Base-by-base conservation (phyloP, 768 basidiomycete genomes). In the Tulasnella sp. region DNA sequence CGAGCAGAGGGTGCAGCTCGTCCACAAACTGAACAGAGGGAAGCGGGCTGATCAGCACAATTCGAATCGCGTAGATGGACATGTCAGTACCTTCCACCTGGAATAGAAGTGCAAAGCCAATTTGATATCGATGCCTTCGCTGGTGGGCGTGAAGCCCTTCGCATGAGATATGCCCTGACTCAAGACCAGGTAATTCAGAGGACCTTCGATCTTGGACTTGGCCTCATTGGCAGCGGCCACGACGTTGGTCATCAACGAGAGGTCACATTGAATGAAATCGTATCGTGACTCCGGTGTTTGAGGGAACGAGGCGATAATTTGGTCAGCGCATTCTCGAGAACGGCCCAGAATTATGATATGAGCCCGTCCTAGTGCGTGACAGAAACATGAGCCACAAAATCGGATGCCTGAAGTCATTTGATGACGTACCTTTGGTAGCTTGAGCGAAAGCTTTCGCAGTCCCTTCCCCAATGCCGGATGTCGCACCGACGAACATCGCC, bases 261-360 rank as follows among this genome's bases (percentile, higher is more conserved):
- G 81, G 71, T 83, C 82, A 79, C 83, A 83, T 70, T 78, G 39
- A 4, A 83, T 79, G 44, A 83, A 83, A 71, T 83, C 83, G 79
- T 83, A 85, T 26, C 78, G 81, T 44, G 79, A 80, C 18, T 26
- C 44, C 0, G 35, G 15, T 9, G 80, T 76, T 48, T 80, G 46
- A 2, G 78, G 80, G 26, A 82, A 67, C 11, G 80, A 57, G 1
- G 81, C 73, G 46, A 82, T 79, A 37, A 82, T 79, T 35, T 78
- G 20, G 2, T 81, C 79, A 4, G 81, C 81, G 67, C 78, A 61
- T 1, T n/a, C 74, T 35, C 81, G 51, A 73, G 78, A 81, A 35
- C 81, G 77, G 3, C 81, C 81, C 13, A 77, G 39, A 35, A 82
- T 79, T 20, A 81, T 40, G 40, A 82, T 80, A 74, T 82, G 80